These are phyloP conservation scores for Sporobolomyces phaffii DNA, from an alignment of 768 basidiomycete genomes.

Conservation along the genomic window DNA sequence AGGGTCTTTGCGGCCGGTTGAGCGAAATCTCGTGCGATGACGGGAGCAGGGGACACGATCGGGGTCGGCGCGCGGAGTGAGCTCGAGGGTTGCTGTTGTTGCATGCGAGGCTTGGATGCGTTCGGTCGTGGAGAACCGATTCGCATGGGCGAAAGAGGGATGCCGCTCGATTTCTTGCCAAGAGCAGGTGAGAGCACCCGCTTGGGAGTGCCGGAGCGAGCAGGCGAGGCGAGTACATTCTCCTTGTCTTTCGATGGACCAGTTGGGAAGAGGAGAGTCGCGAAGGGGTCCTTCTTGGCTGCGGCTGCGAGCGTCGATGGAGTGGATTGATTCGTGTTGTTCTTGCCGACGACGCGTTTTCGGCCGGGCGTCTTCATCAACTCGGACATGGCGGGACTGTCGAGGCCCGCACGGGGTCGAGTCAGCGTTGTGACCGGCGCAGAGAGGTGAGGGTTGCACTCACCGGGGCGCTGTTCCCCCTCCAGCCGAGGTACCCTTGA, in stretches of 20 bases:
- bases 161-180: neutral
- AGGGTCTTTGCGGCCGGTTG: neutral
- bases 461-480: neutral
- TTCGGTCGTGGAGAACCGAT: constrained; percentile 12
- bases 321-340: constrained; percentile 5
- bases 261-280: constrained; percentile 31
- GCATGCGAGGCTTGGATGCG: neutral
- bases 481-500: neutral
- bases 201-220: neutral
- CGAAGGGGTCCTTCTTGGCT: constrained; percentile 28
- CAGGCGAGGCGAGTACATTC: neutral
- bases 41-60: neutral
- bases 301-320: neutral
- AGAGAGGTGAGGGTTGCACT: neutral
- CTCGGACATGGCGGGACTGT: constrained; percentile 23
- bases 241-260: constrained; percentile 13
- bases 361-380: constrained; percentile 37
- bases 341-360: constrained; percentile 17
- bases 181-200: neutral
- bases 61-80: neutral
- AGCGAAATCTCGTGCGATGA: constrained; percentile 1
- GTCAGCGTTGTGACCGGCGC: neutral
- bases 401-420: no score
- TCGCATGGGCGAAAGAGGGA: constrained; percentile 20
- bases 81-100: neutral